Percentiles rank a stretch among this genome's conserved stretches.
Evolutionary conservation across 257 asterid species (phyloP).

Genomic region (Solanum lycopersicoides): DNA sequence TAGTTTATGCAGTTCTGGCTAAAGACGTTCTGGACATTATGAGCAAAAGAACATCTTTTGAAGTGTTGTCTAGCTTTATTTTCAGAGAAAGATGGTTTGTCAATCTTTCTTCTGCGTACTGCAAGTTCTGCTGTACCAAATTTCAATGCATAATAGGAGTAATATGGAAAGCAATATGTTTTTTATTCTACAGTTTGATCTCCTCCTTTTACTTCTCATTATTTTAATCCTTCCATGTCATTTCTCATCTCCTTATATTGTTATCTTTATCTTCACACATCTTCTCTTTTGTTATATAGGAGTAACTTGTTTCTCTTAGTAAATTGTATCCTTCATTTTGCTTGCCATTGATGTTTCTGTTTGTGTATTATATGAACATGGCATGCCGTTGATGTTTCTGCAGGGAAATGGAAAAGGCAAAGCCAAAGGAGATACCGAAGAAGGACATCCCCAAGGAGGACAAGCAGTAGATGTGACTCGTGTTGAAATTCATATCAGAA

Average conservation of each 20-base stretch:
- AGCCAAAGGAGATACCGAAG: constrained; percentile 49
- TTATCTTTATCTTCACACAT: background rate
- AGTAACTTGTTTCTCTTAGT: background rate
- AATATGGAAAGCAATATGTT: background rate
- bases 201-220: background rate
- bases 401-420: constrained; percentile 60
- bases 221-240: background rate
- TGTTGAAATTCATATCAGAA: background rate
- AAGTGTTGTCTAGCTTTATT: background rate
- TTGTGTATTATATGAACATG: background rate
- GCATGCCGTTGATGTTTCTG: background rate
- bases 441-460: constrained; percentile 48
- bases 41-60: background rate
- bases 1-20: background rate
- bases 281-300: background rate
- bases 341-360: background rate
- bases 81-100: background rate
- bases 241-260: background rate
- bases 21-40: background rate
- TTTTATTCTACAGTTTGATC: background rate
- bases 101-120: background rate
- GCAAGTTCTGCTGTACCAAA: background rate
- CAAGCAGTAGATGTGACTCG: constrained; percentile 22
- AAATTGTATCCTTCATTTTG: background rate
- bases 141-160: background rate